Base-by-base conservation (phyloP, 257 asterid species). In the Cruciata laevipes region DNA sequence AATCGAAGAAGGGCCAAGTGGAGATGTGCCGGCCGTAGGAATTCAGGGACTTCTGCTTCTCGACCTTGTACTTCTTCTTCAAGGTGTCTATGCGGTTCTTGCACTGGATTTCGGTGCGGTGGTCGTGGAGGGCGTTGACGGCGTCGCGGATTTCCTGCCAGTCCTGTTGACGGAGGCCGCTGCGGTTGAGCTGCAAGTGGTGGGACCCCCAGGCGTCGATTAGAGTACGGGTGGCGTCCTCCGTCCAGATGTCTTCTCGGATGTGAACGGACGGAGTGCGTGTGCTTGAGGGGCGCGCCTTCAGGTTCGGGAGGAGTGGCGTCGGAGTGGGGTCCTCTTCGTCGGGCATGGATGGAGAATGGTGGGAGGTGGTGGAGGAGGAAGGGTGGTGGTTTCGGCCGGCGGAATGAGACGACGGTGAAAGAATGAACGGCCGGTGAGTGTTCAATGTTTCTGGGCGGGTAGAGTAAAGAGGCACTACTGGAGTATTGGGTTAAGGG, bases 241-340 rank as follows among this genome's bases (percentile, higher is more conserved):
- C 95, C 3, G 97, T 85, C 99, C 99, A 93, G 70, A 95, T 85
- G 78, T 93, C 99, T 72, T 91, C 96, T 25, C 96, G 83, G 53
- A 74, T 68, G 6, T 91, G 91, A 57, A 88, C 81, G 44, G 87
- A 77, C 40, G 86, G 71, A 32, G 84, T 47, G 23, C 70, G 68
- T 0, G 72, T 12, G 20, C 49, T 8, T 1, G 61, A 61, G 27
- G 65, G 77, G 17, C 49, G 69, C 24, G 66, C 58, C 5, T 49
- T 64, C 49, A 60, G 44, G n/a, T n/a, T n/a, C n/a, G n/a, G n/a
- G 37, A 63, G 17, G 9, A 51, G 65, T n/a, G 31, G 18, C 17
- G 76, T 51, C 2, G 68, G 69, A 17, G 40, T 23, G 56, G 59
- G 61, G 17, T 70, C 75, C 62, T 75, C 78, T 55, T 77, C 82